phyloP scores from a whole-genome alignment of 1,139 yeast species.

The Wickerhamiella pararugosa region DNA sequence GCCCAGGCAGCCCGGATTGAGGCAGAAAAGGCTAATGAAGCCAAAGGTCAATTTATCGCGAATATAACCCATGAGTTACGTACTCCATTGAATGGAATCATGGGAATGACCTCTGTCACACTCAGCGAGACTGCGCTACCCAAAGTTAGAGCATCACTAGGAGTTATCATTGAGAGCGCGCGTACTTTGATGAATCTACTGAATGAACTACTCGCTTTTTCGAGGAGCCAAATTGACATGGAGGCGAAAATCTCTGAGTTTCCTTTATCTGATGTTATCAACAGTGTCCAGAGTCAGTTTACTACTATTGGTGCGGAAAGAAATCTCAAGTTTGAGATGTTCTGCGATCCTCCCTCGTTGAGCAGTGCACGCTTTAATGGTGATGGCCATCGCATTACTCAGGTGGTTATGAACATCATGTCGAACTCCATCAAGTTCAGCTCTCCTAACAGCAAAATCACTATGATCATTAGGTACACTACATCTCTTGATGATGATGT shows the following conservation, averaged over 20 bases:
- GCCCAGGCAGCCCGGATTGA: conserved; percentile 75
- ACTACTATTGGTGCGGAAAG: conserved; percentile 11
- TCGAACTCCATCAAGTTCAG: conserved; percentile 83
- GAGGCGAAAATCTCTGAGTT: conserved; percentile 70
- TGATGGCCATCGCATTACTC: conserved; percentile 75
- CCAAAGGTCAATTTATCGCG: conserved; percentile 88
- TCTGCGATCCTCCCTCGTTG: conserved; percentile 11
- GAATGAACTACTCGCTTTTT: conserved; percentile 76
- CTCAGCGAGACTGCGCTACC: conserved; percentile 62
- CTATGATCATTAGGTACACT: conserved; percentile 7
- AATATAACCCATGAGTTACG: conserved; percentile 90
- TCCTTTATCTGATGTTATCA: conserved; percentile 10
- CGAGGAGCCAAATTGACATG: conserved; percentile 79
- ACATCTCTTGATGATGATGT: conserved; percentile 4
- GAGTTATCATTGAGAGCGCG: conserved; percentile 74
- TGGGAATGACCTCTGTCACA: conserved; percentile 92
- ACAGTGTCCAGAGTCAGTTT: conserved; percentile 9
- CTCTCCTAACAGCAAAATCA: conserved; percentile 49
- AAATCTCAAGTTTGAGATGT: conserved; percentile 9
- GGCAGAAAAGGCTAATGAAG: conserved; percentile 90
- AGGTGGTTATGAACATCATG: conserved; percentile 73
- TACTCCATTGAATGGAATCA: conserved; percentile 87
- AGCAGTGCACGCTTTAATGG: conserved; percentile 47
- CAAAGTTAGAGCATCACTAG: conserved; percentile 52
- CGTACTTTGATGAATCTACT: conserved; percentile 73